A percentile compares a stretch with the other conserved stretches of the same genome.
Evolutionary conservation across 2,329 filamentous ascomycete genomes (phyloP).

Genomic region (Fulvia fulva): DNA sequence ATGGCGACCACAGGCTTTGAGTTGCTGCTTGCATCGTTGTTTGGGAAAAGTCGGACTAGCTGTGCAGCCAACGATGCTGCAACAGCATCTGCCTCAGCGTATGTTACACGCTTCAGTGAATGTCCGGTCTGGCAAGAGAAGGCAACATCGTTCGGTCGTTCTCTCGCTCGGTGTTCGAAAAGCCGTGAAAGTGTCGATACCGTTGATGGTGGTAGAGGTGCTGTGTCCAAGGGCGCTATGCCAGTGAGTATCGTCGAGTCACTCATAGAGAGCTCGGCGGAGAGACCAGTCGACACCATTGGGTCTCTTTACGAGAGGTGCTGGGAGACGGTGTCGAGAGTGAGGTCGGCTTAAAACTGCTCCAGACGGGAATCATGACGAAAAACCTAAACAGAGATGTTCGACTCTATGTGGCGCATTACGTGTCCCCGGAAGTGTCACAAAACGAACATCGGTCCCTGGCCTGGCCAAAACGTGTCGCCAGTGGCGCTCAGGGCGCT

Average conservation of each 20-base stretch:
- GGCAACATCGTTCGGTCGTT: conserved; percentile 14
- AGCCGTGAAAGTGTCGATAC: conserved; percentile 20
- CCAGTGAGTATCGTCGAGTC: conserved; percentile 17
- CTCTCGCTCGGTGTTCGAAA: conserved; percentile 15
- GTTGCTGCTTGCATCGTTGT: neutral
- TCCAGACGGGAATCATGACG: neutral
- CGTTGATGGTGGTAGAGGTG: conserved; percentile 14
- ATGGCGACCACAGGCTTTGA: conserved; percentile 18
- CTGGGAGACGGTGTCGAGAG: neutral
- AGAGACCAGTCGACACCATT: neutral
- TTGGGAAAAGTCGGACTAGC: conserved; percentile 5
- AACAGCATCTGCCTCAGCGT: conserved; percentile 16
- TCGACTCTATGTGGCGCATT: neutral
- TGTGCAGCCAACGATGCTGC: conserved; percentile 16
- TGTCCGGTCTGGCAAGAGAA: conserved; percentile 18
- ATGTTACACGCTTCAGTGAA: conserved; percentile 17
- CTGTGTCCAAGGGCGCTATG: conserved; percentile 12
- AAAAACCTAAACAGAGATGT: neutral
- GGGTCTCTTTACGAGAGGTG: neutral
- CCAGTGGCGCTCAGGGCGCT: neutral
- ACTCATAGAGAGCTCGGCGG: neutral
- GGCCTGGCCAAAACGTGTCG: neutral
- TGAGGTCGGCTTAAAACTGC: neutral
- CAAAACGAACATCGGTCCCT: neutral
- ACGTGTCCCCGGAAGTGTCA: neutral